Conservation (phyloP, 352 stramenopile genomes). For the Phytophthora pluvialis region DNA sequence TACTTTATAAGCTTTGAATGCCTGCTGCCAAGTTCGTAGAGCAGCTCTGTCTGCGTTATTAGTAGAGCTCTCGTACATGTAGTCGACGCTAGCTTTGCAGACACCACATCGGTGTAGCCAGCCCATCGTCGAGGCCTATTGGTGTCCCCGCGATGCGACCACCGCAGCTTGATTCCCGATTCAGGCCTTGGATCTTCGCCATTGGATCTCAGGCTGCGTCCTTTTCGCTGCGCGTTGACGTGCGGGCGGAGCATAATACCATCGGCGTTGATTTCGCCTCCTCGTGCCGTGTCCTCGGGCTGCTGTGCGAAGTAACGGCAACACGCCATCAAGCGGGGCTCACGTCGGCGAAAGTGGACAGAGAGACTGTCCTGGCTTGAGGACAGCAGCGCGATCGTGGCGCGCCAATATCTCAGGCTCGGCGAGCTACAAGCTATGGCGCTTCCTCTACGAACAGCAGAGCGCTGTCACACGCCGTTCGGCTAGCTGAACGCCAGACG, state of each 20-base stretch:
- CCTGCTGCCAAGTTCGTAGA: too few relatives aligned
- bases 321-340: constrained; percentile 14
- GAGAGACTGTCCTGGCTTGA: constrained; percentile 15
- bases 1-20: too few relatives aligned
- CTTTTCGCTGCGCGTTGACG: constrained; percentile 31
- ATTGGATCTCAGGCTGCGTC: constrained; percentile 27
- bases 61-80: neutral
- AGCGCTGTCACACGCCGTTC: constrained; percentile 37
- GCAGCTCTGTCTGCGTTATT: too few relatives aligned
- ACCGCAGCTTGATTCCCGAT: constrained; percentile 20
- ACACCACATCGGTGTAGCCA: constrained; percentile 5
- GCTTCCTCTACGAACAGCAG: constrained; percentile 38
- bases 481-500: constrained; percentile 36
- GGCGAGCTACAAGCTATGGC: neutral
- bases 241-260: constrained; percentile 13
- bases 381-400: neutral
- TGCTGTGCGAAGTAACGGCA: constrained; percentile 26
- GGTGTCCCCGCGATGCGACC: constrained; percentile 8
- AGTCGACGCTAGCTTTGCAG: neutral
- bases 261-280: constrained; percentile 20
- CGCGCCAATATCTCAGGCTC: constrained; percentile 32
- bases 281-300: constrained; percentile 8
- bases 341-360: constrained; percentile 35
- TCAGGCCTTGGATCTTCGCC: constrained; percentile 19
- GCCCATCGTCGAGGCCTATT: neutral